Percentiles rank a stretch among this genome's conserved stretches.
phyloP scores from a whole-genome alignment of 805 yeast genomes.

The Ogataea neopini region DNA sequence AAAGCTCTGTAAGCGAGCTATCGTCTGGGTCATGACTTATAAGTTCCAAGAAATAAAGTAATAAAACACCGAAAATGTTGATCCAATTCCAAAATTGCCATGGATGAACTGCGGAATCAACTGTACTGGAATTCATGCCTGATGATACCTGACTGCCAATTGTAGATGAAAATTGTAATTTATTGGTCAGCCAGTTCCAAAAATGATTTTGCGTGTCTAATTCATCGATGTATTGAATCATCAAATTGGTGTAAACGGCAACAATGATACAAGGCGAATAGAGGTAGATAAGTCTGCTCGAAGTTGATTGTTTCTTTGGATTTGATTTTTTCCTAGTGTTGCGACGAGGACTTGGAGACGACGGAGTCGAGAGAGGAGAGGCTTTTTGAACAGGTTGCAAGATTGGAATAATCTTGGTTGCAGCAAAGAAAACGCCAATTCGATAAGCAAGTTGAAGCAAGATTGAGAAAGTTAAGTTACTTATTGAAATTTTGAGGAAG shows the following conservation, averaged over 20 bases:
- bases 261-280: constrained; percentile 93
- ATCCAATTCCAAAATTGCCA: constrained; percentile 98
- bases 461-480: constrained; percentile 77
- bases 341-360: constrained; percentile 25
- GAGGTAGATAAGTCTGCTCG: constrained; percentile 67
- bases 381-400: constrained; percentile 32
- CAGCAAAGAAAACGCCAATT: constrained; percentile 81
- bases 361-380: constrained; percentile 22
- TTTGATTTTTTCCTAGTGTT: constrained; percentile 11
- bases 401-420: constrained; percentile 87
- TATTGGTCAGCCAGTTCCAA: constrained; percentile 34
- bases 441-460: constrained; percentile 81
- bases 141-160: constrained; percentile 1
- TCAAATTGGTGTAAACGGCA: constrained; percentile 91
- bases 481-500: constrained; percentile 49
- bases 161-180: constrained; percentile 18
- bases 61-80: constrained; percentile 76
- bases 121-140: neutral
- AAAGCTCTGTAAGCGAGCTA: constrained; percentile 35
- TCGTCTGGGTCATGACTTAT: constrained; percentile 40
- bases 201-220: constrained; percentile 54
- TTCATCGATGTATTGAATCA: constrained; percentile 84
- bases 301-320: constrained; percentile 23
- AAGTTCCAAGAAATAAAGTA: constrained; percentile 80
- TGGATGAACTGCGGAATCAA: constrained; percentile 48